phyloP scores from a whole-genome alignment of 2,329 filamentous ascomycete genomes.

The Pseudogymnoascus sp. region DNA sequence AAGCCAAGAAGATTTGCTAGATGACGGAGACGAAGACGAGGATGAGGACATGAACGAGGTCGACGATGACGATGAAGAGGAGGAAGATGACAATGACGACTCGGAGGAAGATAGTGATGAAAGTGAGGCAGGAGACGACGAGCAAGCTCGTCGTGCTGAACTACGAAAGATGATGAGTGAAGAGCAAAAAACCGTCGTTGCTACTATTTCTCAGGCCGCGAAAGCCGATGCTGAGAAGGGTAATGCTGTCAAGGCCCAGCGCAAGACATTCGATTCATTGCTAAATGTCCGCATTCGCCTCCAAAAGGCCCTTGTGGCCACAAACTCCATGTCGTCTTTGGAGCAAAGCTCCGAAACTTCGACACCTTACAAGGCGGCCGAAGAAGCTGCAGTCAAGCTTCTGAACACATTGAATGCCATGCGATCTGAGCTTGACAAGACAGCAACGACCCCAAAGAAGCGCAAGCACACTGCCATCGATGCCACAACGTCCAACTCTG shows the following conservation, averaged over 20 bases:
- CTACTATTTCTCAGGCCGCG: conserved; percentile 51
- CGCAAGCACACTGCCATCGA: conserved; percentile 45
- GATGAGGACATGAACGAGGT: conserved; percentile 18
- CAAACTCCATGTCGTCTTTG: conserved; percentile 59
- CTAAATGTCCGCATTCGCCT: conserved; percentile 86
- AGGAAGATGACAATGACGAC: conserved; percentile 28
- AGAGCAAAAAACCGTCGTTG: conserved; percentile 57
- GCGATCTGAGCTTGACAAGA: conserved; percentile 48
- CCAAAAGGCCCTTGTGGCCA: conserved; percentile 79
- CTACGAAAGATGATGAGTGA: conserved; percentile 59
- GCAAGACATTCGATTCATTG: conserved; percentile 76
- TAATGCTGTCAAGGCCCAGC: conserved; percentile 74
- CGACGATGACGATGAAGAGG: conserved; percentile 28
- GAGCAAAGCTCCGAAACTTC: conserved; percentile 31
- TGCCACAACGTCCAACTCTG: conserved; percentile 47
- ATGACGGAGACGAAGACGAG: conserved; percentile 27
- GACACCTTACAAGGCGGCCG: conserved; percentile 63
- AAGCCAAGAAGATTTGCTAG: conserved; percentile 26
- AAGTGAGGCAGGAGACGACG: conserved; percentile 24
- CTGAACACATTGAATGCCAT: conserved; percentile 73
- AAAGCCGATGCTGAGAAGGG: conserved; percentile 79
- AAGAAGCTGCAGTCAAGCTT: conserved; percentile 75
- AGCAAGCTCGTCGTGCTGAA: conserved; percentile 40
- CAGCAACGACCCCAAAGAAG: conserved; percentile 46
- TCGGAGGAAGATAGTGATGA: conserved; percentile 21